Conservation (phyloP, 2,329 filamentous ascomycete genomes). For the Lasiodiplodia citricola region DNA sequence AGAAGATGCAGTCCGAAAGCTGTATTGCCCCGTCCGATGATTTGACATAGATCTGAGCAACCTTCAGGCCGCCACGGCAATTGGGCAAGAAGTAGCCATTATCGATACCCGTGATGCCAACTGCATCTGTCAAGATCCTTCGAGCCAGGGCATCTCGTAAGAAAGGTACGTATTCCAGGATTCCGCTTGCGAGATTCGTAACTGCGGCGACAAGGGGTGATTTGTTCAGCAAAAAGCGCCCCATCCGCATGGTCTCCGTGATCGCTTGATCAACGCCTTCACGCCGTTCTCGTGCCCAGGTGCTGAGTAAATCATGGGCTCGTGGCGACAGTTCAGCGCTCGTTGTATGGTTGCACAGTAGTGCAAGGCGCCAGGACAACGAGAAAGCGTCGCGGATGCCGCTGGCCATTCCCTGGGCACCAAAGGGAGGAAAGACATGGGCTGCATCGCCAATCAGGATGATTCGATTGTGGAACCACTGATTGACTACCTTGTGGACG, state of each 20-base stretch:
- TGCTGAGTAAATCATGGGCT: neutral
- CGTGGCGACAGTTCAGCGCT: neutral
- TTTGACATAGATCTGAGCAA: slow-evolving; percentile 8
- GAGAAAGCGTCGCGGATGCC: slow-evolving; percentile 27
- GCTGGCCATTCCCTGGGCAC: slow-evolving; percentile 27
- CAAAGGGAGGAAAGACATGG: slow-evolving; percentile 30
- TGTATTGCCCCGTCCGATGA: neutral
- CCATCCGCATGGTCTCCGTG: neutral
- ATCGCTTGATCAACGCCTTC: neutral
- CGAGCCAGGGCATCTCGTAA: neutral
- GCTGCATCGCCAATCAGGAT: slow-evolving; percentile 28
- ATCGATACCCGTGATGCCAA: neutral
- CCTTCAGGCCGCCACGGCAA: neutral
- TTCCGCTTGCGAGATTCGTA: neutral
- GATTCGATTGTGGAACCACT: slow-evolving; percentile 19
- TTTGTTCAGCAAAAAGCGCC: neutral
- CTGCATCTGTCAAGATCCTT: neutral
- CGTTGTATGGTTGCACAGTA: neutral
- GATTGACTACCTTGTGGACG: slow-evolving; percentile 25
- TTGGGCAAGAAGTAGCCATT: slow-evolving; percentile 1
- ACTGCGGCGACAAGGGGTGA: neutral
- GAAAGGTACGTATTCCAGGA: neutral
- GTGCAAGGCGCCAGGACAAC: slow-evolving; percentile 22
- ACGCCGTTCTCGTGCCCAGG: neutral
- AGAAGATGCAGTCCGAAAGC: neutral